These are phyloP conservation scores for Aureobasidium sp. DNA, from an alignment of 2,329 filamentous ascomycete genomes.

Conservation along the genomic window DNA sequence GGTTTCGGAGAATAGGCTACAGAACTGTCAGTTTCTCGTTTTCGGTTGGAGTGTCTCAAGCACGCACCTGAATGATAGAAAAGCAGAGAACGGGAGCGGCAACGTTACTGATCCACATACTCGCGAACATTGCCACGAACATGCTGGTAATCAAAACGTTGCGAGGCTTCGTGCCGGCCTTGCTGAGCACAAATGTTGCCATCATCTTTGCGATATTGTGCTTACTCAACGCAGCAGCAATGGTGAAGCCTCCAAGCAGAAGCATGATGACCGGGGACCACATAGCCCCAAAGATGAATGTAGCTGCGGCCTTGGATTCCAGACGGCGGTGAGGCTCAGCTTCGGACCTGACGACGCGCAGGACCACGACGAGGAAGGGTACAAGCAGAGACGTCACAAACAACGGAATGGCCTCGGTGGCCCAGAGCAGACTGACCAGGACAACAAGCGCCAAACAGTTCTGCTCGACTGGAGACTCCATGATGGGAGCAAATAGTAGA, in stretches of 20 bases:
- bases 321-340: conserved; percentile 63
- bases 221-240: conserved; percentile 90
- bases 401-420: conserved; percentile 93
- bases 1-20: conserved; percentile 80
- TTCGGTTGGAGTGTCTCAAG: background rate
- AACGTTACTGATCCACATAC: conserved; percentile 99
- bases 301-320: conserved; percentile 70
- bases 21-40: conserved; percentile 31
- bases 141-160: conserved; percentile 95
- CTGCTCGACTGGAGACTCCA: conserved; percentile 83
- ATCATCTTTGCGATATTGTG: conserved; percentile 97
- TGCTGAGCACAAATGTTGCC: conserved; percentile 91
- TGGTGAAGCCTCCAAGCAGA: conserved; percentile 87
- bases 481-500: conserved; percentile 69
- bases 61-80: conserved; percentile 70
- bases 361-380: conserved; percentile 82
- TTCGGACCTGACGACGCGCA: conserved; percentile 76
- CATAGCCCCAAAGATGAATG: conserved; percentile 88
- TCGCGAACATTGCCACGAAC: conserved; percentile 95
- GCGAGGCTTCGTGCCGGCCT: conserved; percentile 82
- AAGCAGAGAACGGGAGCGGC: conserved; percentile 95
- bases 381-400: conserved; percentile 94
- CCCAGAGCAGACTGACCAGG: conserved; percentile 91
- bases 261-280: conserved; percentile 99
- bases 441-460: conserved; percentile 91